Base-by-base conservation (phyloP, 176 grass and related monocot species). In the Sorghum bicolor region DNA sequence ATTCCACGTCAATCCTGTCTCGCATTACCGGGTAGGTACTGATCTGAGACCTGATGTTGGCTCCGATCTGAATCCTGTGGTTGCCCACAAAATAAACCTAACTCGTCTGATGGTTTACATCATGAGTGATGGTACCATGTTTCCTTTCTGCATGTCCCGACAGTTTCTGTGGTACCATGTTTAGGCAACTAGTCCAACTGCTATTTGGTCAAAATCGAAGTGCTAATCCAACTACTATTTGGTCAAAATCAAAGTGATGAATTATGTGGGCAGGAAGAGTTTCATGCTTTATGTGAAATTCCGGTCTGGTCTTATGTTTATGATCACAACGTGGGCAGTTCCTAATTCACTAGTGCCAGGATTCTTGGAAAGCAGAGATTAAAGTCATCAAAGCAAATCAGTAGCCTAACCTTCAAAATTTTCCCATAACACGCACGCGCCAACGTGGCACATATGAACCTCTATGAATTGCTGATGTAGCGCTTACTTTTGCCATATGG, bases 291-390 rank as follows among this genome's bases (percentile, higher is more conserved):
- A 50, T 50, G 47, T 45, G 44, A 45, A 45, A 15, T 15, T 45
- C 3, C 8, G 44, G 44, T 47, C 44, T 47, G 44, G 14, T 45
- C 15, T 12, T 12, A 32, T 75, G 15, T 3, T 75, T 19, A 53
- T 75, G 72, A 75, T 19, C 45, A 20, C 16, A 4, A 25, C 34
- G 67, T 22, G 34, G 37, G 36, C 36, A 20, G n/a, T 55, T 82
- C 67, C 52, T 44, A 62, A 40, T 62, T 68, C 69, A 64, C 69
- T 63, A 82, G 24, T 26, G 19, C 70, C 53, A 30, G 26, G 25
- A 85, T 77, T 77, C 83, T 69, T 85, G 83, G 73, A 68, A 60
- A 8, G 4, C 70, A 47, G 40, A 47, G 14, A 47, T 26, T 45
- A 10, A 72, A 41, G 61, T 29, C 14, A 22, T 13, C 47, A 50